Evolutionary conservation across 2,329 filamentous ascomycete species (phyloP).

Genomic region (Cordyceps javanica): DNA sequence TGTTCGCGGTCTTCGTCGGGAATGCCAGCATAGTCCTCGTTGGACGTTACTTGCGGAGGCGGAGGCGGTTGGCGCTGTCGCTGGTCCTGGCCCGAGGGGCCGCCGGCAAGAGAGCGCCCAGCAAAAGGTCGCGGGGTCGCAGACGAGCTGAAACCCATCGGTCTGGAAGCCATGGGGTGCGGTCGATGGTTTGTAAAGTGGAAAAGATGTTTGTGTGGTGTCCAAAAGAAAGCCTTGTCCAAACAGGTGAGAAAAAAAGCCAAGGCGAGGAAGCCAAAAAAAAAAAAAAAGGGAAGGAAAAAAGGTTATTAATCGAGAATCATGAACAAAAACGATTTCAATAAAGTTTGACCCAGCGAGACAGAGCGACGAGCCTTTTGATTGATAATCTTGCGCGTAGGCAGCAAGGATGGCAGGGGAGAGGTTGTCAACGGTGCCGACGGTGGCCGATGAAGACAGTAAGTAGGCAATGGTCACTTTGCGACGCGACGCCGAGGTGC

Average conservation of each 20-base stretch:
- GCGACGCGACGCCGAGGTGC: conserved; percentile 22
- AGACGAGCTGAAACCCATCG: conserved; percentile 26
- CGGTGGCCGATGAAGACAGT: conserved; percentile 3
- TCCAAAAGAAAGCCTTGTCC: not conserved
- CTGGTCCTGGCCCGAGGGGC: conserved; percentile 21
- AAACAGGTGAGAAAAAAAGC: not conserved
- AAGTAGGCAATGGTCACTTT: conserved; percentile 11
- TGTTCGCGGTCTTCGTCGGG: conserved; percentile 88
- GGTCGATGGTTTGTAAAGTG: not conserved
- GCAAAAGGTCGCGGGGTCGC: conserved; percentile 32
- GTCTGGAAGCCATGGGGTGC: conserved; percentile 7
- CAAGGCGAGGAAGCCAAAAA: not conserved
- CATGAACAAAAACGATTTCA: not conserved
- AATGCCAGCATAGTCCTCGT: conserved; percentile 42
- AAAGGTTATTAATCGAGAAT: not conserved
- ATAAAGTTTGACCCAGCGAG: conserved; percentile 9
- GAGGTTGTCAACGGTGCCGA: not conserved
- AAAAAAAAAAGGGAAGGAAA: not conserved
- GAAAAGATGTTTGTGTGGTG: not conserved
- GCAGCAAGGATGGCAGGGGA: not conserved
- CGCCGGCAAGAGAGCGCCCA: conserved; percentile 27
- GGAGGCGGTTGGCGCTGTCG: conserved; percentile 24
- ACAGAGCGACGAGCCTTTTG: not conserved
- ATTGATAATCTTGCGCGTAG: not conserved
- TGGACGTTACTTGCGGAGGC: conserved; percentile 29